Evolutionary conservation across 345 rosid species (phyloP), one percentile per base, ranked within the genome.

Genomic region (Boechera retrofracta): DNA sequence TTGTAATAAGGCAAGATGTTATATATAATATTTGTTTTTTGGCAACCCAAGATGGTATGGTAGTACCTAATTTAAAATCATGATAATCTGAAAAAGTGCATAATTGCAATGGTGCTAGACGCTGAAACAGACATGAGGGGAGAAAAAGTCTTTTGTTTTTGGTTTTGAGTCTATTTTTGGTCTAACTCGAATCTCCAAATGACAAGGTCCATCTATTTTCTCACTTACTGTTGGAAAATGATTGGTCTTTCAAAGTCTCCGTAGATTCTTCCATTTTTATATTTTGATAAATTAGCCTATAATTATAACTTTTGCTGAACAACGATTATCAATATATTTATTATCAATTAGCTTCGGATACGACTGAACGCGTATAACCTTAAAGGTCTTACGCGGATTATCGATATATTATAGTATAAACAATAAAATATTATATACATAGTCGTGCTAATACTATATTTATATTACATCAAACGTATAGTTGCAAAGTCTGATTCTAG

Each of bases 121-220:
- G 28, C 63, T 63, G 74, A 60, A 51, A 67, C 11, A 58, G 48
- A 44, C 61, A 67, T 59, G 36, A 18, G 12, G 29, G 32, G 28
- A 75, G 67, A 67, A 67, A 67, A 69, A 52, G 80, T 76, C 80
- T 26, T 10, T 10, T 29, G 79, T 31, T 69, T 76, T 60, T 76
- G 79, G 74, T 68, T 76, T 66, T 57, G 3, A n/a, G 69, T 76
- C 44, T 60, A 28, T 29, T 45, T 67, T 58, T 49, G 74, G 79
- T 76, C 74, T 39, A 76, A 76, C 74, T 67, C 5, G 68, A 38
- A 58, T 67, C 54, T 49, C 45, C 5, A 48, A 29, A 49, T 16
- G 62, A 67, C 63, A 49, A 42, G 58, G 67, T 75, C 62, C 53
- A 57, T 47, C 39, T 56, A 7, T 66, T 35, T 74, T 10, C 16